Percentiles rank a stretch among this genome's conserved stretches.
Evolutionary conservation across 345 rosid genomes (phyloP).

Genomic region (Garcia nutans): DNA sequence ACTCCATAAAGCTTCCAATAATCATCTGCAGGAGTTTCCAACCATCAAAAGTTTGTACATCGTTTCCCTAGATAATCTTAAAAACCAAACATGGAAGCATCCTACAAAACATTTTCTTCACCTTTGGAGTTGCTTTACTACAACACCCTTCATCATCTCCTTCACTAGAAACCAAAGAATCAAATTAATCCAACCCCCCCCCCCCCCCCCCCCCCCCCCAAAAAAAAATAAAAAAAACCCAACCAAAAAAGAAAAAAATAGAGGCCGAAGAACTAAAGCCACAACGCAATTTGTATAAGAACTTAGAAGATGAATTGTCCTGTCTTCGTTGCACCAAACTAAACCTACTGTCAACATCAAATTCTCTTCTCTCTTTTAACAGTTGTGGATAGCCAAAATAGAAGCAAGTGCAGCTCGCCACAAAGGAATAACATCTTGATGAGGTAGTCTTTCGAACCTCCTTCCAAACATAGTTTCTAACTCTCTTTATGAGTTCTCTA

Average conservation of each 20-base stretch:
- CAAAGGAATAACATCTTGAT: neutral
- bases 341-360: neutral
- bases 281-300: neutral
- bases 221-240: no score
- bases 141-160: neutral
- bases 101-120: neutral
- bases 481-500: neutral
- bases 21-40: no score
- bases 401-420: neutral
- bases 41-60: neutral
- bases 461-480: neutral
- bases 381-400: neutral
- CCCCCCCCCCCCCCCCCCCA: no score
- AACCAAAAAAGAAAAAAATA: neutral
- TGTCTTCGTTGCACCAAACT: neutral
- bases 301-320: no score
- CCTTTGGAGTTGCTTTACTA: conserved; percentile 4
- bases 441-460: conserved; percentile 5
- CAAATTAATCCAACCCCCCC: no score
- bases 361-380: neutral
- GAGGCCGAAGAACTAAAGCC: neutral
- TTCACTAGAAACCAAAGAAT: no score
- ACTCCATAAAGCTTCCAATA: neutral
- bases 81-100: neutral
- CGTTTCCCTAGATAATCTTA: neutral